phyloP scores from a whole-genome alignment of 768 basidiomycete genomes.

The Pleurotus platypus region DNA sequence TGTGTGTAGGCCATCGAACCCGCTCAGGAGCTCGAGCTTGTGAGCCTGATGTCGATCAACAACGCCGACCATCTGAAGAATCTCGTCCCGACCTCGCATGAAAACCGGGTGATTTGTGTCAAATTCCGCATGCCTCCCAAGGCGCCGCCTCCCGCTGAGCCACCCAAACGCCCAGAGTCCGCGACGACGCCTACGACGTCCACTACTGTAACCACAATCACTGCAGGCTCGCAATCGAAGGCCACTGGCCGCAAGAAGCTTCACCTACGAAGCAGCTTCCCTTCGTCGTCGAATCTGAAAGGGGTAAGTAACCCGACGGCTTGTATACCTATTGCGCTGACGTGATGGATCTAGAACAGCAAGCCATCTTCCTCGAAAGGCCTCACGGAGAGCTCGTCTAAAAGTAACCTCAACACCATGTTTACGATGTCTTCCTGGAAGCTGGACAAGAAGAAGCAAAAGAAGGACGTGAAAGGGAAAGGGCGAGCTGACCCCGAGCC shows the following conservation, averaged over 20 bases:
- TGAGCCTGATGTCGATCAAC: constrained; percentile 36
- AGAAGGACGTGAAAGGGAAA: constrained; percentile 15
- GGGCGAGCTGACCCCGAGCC: neutral
- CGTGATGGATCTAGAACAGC: neutral
- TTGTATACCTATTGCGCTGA: neutral
- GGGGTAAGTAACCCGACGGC: neutral
- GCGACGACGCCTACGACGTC: neutral
- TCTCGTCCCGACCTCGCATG: neutral
- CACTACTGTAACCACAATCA: neutral
- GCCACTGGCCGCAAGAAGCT: neutral
- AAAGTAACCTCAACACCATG: constrained; percentile 7
- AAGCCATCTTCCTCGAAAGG: constrained; percentile 3
- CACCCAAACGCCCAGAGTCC: neutral
- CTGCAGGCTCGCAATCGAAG: neutral
- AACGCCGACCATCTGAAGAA: constrained; percentile 38
- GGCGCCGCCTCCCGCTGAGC: neutral
- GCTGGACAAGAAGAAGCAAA: constrained; percentile 15
- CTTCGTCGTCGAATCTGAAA: neutral
- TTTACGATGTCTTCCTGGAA: constrained; percentile 5
- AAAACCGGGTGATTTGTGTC: constrained; percentile 9
- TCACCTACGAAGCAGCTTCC: neutral
- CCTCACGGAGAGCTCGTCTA: constrained; percentile 1
- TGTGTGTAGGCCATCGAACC: constrained; percentile 33
- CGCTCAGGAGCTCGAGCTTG: constrained; percentile 35
- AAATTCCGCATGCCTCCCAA: constrained; percentile 8